These are phyloP conservation scores for Pneumocystis jirovecii DNA, from an alignment of 1,139 yeast genomes.

Conservation along the genomic window DNA sequence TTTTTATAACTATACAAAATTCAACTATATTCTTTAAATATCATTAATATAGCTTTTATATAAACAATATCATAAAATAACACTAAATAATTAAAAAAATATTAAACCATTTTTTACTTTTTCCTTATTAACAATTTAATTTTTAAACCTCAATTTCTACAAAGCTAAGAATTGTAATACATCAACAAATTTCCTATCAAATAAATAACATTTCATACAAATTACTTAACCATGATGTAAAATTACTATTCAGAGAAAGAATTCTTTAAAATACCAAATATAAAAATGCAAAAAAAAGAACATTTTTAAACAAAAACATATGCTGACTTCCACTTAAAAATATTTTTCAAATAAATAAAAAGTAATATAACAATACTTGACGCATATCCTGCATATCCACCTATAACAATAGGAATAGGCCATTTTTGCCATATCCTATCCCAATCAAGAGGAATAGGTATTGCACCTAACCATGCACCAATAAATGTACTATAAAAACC, in stretches of 20 bases:
- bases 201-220: background rate
- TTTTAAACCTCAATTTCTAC: background rate
- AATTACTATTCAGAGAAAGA: background rate
- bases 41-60: background rate
- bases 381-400: conserved; percentile 59
- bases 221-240: too few species aligned
- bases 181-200: background rate
- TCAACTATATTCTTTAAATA: background rate
- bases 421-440: conserved; percentile 94
- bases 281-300: background rate
- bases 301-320: background rate
- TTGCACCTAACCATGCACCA: conserved; percentile 86
- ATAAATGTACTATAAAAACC: conserved; percentile 32
- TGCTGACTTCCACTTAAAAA: background rate
- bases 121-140: background rate
- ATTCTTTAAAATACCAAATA: background rate
- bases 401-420: conserved; percentile 86
- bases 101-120: background rate
- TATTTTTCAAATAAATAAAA: background rate
- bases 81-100: background rate
- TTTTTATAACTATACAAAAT: background rate
- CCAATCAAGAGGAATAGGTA: conserved; percentile 95
- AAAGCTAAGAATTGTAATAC: background rate
- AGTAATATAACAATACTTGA: conserved; percentile 31
- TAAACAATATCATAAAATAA: background rate